A percentile compares a stretch with the other conserved stretches of the same genome.
These are phyloP conservation scores for Puccinellia tenuiflora DNA, from an alignment of 176 grass and related monocot species.

Conservation along the genomic window DNA sequence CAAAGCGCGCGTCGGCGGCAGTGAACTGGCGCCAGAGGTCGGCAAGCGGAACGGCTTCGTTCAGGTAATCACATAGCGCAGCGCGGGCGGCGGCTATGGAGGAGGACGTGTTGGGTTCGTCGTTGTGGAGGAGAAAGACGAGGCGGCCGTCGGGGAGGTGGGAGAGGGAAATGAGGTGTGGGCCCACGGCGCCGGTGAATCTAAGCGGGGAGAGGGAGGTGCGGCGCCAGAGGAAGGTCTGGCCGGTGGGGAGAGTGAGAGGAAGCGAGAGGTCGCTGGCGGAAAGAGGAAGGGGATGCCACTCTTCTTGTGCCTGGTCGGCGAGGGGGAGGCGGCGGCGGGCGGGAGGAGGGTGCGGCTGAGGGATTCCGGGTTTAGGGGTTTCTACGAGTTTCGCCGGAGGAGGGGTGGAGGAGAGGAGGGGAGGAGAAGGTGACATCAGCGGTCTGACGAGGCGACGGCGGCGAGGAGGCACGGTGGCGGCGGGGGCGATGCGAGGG, in stretches of 20 bases:
- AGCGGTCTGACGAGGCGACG: neutral
- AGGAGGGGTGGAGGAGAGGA: neutral
- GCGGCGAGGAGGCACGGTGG: conserved; percentile 30
- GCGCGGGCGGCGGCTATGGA: conserved; percentile 19
- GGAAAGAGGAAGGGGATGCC: conserved; percentile 60
- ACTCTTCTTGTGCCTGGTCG: conserved; percentile 28
- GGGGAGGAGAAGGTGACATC: neutral
- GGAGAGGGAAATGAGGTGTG: conserved; percentile 75
- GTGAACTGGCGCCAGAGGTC: conserved; percentile 79
- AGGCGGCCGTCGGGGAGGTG: conserved; percentile 47
- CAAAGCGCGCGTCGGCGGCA: conserved; percentile 52
- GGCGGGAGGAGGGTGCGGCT: neutral
- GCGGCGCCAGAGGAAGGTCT: conserved; percentile 87
- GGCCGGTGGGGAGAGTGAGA: conserved; percentile 69
- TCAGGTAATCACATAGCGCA: conserved; percentile 66
- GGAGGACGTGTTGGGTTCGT: neutral
- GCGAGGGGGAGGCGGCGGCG: conserved; percentile 48
- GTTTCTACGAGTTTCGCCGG: neutral
- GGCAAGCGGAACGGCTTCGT: conserved; percentile 57
- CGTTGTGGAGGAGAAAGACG: conserved; percentile 57
- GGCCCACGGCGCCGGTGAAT: conserved; percentile 74
- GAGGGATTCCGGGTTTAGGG: conserved; percentile 16
- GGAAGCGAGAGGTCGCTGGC: conserved; percentile 61
- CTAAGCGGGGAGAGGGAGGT: conserved; percentile 43
- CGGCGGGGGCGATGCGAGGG: conserved; percentile 26